Evolutionary conservation across 2,329 filamentous ascomycete genomes (phyloP).

Genomic region (Aspergillus tamarii): DNA sequence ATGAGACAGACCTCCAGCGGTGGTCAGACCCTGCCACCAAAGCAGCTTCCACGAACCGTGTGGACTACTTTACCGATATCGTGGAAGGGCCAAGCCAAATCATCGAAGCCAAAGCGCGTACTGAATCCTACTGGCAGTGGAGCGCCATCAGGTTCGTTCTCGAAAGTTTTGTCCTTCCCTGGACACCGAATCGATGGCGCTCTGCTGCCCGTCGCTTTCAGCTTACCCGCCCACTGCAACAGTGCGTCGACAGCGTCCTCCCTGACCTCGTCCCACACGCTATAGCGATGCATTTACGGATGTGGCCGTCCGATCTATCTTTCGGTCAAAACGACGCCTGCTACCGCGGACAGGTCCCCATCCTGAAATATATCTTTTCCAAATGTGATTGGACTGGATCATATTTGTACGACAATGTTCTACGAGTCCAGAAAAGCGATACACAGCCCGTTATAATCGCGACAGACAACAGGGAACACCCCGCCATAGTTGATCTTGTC

Average conservation of each 20-base stretch:
- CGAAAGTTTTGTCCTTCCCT: conserved; percentile 1
- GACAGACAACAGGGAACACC: neutral
- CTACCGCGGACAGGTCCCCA: neutral
- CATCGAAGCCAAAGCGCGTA: neutral
- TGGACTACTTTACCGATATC: neutral
- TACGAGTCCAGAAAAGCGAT: neutral
- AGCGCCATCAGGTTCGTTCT: neutral
- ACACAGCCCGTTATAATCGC: neutral
- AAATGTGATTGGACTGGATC: neutral
- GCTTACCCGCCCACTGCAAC: neutral
- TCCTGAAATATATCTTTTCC: neutral
- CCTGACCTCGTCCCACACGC: neutral
- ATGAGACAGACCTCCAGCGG: neutral
- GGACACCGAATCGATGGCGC: neutral
- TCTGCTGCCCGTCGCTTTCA: neutral
- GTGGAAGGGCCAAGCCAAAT: neutral
- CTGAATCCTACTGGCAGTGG: conserved; percentile 4
- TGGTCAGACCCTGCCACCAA: neutral
- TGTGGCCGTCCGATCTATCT: neutral
- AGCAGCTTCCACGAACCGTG: neutral
- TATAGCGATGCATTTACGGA: neutral
- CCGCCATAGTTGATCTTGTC: neutral
- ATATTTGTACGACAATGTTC: neutral
- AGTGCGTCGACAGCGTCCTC: neutral
- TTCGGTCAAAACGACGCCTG: neutral